Evolutionary conservation across 2,329 filamentous ascomycete species (phyloP).

Genomic region (Paecilomyces niveus): DNA sequence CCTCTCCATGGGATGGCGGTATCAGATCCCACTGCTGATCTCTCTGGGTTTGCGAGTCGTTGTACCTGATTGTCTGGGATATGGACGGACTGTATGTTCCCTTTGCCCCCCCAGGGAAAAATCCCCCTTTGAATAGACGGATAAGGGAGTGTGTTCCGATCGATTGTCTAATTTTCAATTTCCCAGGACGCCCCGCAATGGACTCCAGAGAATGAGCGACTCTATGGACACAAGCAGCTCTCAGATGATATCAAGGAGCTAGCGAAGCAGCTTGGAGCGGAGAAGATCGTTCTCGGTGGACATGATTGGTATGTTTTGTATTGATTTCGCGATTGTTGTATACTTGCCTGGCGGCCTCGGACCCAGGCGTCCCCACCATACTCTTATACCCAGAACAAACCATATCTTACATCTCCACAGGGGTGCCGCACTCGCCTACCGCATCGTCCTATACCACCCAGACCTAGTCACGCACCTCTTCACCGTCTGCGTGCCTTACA

Average conservation of each 20-base stretch:
- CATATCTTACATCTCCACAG: constrained; percentile 18
- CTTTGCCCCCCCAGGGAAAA: not conserved
- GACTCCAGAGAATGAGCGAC: constrained; percentile 53
- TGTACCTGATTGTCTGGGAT: constrained; percentile 80
- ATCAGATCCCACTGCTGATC: constrained; percentile 73
- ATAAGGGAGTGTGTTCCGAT: not conserved
- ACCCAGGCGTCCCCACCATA: too few relatives aligned
- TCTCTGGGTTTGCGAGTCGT: constrained; percentile 70
- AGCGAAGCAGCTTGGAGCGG: constrained; percentile 49
- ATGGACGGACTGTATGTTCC: constrained; percentile 59
- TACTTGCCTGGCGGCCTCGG: not conserved
- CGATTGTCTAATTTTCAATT: not conserved
- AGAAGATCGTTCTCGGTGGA: constrained; percentile 69
- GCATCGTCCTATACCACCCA: constrained; percentile 66
- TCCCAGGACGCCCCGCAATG: constrained; percentile 38
- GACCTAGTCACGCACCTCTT: constrained; percentile 68
- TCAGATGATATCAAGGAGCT: constrained; percentile 70
- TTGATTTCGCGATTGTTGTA: not conserved
- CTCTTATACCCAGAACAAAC: not conserved
- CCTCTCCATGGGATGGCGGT: constrained; percentile 76
- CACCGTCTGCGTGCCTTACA: constrained; percentile 71
- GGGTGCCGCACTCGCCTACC: constrained; percentile 74
- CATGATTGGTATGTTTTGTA: constrained; percentile 63
- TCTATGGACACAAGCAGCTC: constrained; percentile 66
- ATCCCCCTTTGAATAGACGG: not conserved